Percentiles rank a stretch among this genome's conserved stretches.
These are phyloP conservation scores for Angomonas desouzai DNA, from an alignment of 208 protist species.

Conservation along the genomic window DNA sequence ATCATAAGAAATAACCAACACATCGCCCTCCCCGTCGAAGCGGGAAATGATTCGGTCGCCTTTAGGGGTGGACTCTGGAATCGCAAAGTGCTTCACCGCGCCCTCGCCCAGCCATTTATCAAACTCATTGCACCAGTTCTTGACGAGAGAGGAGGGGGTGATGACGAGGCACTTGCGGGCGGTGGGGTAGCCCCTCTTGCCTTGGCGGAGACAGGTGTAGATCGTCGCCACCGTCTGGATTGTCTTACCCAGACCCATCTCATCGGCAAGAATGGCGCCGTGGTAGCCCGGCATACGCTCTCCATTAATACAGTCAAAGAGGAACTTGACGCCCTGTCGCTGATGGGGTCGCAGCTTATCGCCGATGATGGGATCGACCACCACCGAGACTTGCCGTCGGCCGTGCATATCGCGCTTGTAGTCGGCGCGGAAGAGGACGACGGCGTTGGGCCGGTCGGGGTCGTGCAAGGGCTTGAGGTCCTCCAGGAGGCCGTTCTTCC, in stretches of 20 bases:
- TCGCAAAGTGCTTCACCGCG: constrained; percentile 84
- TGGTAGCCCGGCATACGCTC: constrained; percentile 85
- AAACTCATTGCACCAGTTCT: constrained; percentile 93
- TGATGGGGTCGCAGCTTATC: constrained; percentile 91
- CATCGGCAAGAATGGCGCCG: constrained; percentile 91
- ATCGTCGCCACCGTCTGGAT: constrained; percentile 94
- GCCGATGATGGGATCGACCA: constrained; percentile 89
- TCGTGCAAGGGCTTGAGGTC: constrained; percentile 77
- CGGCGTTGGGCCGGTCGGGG: constrained; percentile 62
- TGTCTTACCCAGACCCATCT: constrained; percentile 97
- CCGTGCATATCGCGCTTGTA: constrained; percentile 86
- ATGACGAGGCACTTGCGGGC: constrained; percentile 91
- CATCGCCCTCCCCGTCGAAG: constrained; percentile 84
- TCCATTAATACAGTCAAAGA: constrained; percentile 91
- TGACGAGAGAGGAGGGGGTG: constrained; percentile 85
- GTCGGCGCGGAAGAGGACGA: constrained; percentile 87
- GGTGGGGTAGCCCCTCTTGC: constrained; percentile 76
- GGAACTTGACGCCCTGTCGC: constrained; percentile 84
- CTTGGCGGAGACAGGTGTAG: constrained; percentile 89
- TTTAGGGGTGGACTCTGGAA: constrained; percentile 88
- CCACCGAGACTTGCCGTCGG: constrained; percentile 82
- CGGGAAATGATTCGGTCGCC: constrained; percentile 92
- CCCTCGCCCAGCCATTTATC: constrained; percentile 86
- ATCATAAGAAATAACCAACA: constrained; percentile 90
- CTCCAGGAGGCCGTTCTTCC: constrained; percentile 53